Percentiles rank a stretch among this genome's conserved stretches.
Evolutionary conservation across 129 eudicot genomes (phyloP).

Genomic region (Lonicera japonica): DNA sequence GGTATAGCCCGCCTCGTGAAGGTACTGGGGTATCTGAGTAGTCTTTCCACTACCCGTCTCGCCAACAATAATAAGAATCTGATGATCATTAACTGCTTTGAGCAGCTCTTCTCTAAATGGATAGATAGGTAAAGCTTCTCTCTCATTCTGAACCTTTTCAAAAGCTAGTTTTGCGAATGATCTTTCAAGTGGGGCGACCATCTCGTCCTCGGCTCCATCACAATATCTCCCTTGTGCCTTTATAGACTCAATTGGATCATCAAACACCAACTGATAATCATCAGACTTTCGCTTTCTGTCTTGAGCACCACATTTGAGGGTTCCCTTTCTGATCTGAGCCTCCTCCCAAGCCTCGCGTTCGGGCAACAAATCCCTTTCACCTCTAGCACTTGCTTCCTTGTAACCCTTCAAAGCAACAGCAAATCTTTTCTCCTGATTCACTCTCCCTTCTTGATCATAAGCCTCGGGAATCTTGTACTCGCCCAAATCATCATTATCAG

Average conservation of each 20-base stretch:
- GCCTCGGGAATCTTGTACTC: conserved; percentile 11
- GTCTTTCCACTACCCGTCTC: conserved; percentile 16
- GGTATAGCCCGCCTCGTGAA: conserved; percentile 11
- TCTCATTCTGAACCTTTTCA: not conserved
- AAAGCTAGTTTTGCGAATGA: not conserved
- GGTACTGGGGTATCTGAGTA: conserved; percentile 22
- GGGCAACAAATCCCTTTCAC: not conserved
- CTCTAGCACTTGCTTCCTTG: not conserved
- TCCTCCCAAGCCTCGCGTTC: conserved; percentile 13
- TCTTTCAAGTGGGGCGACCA: not conserved
- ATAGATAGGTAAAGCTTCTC: conserved; percentile 13
- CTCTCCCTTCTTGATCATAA: conserved; percentile 13
- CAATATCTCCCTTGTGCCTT: not conserved
- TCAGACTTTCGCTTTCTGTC: not conserved
- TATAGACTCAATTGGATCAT: not conserved
- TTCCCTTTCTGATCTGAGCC: not conserved
- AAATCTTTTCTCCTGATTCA: conserved; percentile 7
- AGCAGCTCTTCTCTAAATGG: conserved; percentile 2
- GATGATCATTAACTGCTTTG: conserved; percentile 1
- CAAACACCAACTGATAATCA: conserved; percentile 5
- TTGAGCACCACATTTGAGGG: not conserved
- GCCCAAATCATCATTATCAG: not conserved
- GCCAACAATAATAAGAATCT: conserved; percentile 12
- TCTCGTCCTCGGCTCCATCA: not conserved
- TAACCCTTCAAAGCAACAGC: conserved; percentile 2